Percentiles rank a stretch among this genome's conserved stretches.
Evolutionary conservation across 306 rosid genomes (phyloP).

Genomic region (Malus fusca): DNA sequence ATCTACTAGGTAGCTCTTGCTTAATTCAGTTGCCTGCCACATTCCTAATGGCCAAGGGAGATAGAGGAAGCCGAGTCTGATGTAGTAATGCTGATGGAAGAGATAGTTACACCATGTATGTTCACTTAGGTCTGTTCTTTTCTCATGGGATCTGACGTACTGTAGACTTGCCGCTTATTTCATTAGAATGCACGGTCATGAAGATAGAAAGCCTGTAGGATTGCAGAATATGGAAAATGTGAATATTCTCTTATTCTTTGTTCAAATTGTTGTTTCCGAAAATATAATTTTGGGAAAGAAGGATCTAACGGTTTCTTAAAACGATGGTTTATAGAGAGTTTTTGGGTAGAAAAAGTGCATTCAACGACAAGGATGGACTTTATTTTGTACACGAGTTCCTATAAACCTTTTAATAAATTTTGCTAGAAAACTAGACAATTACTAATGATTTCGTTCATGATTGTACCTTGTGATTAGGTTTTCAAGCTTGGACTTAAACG

Average conservation of each 20-base stretch:
- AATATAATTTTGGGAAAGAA: background rate
- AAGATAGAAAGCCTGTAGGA: background rate
- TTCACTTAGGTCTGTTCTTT: background rate
- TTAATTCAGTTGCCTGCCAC: background rate
- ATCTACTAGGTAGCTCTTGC: background rate
- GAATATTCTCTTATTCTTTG: background rate
- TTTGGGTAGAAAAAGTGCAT: background rate
- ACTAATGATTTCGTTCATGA: conserved; percentile 14
- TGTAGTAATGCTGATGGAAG: background rate
- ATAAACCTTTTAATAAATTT: background rate
- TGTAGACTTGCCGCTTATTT: background rate
- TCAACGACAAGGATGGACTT: background rate
- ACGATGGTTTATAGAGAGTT: background rate
- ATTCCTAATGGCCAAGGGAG: background rate
- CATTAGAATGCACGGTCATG: background rate
- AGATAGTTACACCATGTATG: background rate
- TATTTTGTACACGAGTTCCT: background rate
- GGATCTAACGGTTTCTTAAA: background rate
- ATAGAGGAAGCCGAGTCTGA: background rate
- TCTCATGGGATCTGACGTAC: background rate
- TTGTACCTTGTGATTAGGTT: conserved; percentile 39
- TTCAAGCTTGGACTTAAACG: conserved; percentile 52
- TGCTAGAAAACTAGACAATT: background rate
- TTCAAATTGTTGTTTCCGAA: background rate
- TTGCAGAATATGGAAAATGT: background rate